phyloP scores from a whole-genome alignment of 75 land plant species.

The Picea sitchensis region DNA sequence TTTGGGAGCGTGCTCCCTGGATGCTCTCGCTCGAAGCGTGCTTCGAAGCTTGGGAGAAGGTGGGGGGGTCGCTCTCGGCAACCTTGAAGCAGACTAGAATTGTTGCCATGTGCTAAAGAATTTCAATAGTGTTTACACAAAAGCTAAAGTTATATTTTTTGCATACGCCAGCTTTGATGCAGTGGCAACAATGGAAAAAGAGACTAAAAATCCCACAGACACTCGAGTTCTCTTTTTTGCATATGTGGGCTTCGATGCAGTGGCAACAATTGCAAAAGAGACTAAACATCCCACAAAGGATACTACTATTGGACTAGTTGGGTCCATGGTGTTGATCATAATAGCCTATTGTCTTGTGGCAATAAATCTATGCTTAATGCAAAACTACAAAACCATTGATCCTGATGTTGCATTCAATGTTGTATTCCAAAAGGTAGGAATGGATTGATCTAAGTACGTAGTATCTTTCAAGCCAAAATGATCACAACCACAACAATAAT shows the following conservation, averaged over 20 bases:
- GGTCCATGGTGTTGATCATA: conserved; percentile 48
- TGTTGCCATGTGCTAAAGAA: too few species aligned
- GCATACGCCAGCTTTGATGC: conserved; percentile 31
- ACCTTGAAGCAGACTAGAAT: too few species aligned
- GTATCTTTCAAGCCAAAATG: conserved; percentile 36
- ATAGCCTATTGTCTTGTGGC: conserved; percentile 41
- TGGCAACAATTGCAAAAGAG: conserved; percentile 68
- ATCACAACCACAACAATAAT: too few species aligned
- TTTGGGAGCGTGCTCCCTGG: too few species aligned
- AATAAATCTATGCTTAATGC: conserved; percentile 22
- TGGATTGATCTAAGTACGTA: conserved; percentile 86
- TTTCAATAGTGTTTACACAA: background rate
- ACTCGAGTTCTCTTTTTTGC: conserved; percentile 30
- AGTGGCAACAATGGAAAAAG: conserved; percentile 28
- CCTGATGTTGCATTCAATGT: background rate
- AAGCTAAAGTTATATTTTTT: conserved; percentile 10
- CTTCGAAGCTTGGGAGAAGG: too few species aligned
- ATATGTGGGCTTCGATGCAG: conserved; percentile 17
- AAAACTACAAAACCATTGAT: conserved; percentile 30
- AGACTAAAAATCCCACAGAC: conserved; percentile 16
- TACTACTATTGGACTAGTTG: conserved; percentile 63
- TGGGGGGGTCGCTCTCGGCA: too few species aligned
- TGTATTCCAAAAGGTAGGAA: conserved; percentile 34
- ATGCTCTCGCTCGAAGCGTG: too few species aligned
- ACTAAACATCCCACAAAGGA: conserved; percentile 57